Evolutionary conservation across 768 basidiomycete genomes (phyloP).

Genomic region (Phanerochaete sordida): DNA sequence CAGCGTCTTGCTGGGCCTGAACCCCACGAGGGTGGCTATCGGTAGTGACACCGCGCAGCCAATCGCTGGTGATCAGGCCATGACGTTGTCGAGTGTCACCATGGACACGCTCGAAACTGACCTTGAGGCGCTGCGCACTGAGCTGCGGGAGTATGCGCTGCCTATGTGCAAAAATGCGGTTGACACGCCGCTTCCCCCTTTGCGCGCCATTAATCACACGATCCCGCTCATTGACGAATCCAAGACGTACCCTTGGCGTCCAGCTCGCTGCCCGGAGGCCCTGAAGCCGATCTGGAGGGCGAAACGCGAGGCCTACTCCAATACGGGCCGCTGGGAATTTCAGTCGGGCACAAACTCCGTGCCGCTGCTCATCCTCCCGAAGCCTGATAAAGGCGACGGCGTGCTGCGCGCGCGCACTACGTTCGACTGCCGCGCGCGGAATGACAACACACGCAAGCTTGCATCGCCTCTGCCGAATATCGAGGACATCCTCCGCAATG

Average conservation of each 20-base stretch:
- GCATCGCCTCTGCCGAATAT: constrained; percentile 26
- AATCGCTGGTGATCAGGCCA: constrained; percentile 12
- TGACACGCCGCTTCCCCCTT: constrained; percentile 6
- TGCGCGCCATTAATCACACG: constrained; percentile 7
- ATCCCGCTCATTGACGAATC: constrained; percentile 5
- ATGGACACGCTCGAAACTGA: constrained; percentile 13
- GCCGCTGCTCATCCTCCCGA: constrained; percentile 32
- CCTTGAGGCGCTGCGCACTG: constrained; percentile 9
- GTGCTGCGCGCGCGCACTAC: constrained; percentile 21
- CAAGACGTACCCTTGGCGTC: background rate
- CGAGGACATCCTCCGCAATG: constrained; percentile 22
- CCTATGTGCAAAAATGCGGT: constrained; percentile 7
- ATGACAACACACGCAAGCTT: constrained; percentile 28
- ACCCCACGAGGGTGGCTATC: constrained; percentile 17
- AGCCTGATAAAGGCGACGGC: constrained; percentile 20
- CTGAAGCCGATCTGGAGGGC: constrained; percentile 21
- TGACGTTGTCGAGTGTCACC: constrained; percentile 13
- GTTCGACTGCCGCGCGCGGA: constrained; percentile 28
- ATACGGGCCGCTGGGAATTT: constrained; percentile 29
- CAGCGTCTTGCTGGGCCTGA: constrained; percentile 17
- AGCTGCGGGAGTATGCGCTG: constrained; percentile 13
- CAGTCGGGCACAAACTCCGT: constrained; percentile 23
- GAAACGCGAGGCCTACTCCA: constrained; percentile 28
- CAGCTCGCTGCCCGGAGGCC: constrained; percentile 30
- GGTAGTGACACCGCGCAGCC: constrained; percentile 11